Evolutionary conservation across 169 alveolate genomes (phyloP).

Genomic region (Cystoisospora suis): DNA sequence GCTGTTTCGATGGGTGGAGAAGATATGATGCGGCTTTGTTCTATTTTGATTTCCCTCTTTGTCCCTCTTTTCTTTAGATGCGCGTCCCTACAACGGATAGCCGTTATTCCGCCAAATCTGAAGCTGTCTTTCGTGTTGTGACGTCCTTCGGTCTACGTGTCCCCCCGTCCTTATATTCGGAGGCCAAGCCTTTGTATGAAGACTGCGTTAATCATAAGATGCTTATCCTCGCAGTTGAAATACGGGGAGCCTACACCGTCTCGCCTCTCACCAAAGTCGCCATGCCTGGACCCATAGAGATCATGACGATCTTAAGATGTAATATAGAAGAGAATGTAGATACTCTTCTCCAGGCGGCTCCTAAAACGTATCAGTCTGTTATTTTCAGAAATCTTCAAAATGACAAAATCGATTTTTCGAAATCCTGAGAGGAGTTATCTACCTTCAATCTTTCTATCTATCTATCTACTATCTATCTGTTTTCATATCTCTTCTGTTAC

Average conservation of each 20-base stretch:
- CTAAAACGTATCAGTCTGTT: not conserved
- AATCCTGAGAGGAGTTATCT: no score
- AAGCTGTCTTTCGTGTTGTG: not conserved
- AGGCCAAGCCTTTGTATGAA: slow-evolving; percentile 17
- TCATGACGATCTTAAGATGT: not conserved
- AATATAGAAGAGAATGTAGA: not conserved
- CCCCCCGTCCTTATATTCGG: not conserved
- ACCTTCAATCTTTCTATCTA: no score
- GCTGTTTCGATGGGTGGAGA: no score
- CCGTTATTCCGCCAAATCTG: no score
- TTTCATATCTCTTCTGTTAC: no score
- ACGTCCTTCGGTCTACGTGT: not conserved
- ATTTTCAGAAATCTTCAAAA: not conserved
- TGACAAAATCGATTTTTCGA: not conserved
- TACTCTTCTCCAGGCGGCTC: not conserved
- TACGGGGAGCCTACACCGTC: not conserved
- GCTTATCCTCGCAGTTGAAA: not conserved
- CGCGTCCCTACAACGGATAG: no score
- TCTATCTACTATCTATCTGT: no score
- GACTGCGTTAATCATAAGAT: not conserved
- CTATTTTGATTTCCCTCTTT: no score
- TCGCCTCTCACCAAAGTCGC: slow-evolving; percentile 4
- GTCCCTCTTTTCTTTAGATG: no score
- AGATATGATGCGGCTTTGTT: no score
- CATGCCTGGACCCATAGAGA: slow-evolving; percentile 33